Conservation (phyloP, 352 stramenopile genomes). For the Phytophthora litchii region DNA sequence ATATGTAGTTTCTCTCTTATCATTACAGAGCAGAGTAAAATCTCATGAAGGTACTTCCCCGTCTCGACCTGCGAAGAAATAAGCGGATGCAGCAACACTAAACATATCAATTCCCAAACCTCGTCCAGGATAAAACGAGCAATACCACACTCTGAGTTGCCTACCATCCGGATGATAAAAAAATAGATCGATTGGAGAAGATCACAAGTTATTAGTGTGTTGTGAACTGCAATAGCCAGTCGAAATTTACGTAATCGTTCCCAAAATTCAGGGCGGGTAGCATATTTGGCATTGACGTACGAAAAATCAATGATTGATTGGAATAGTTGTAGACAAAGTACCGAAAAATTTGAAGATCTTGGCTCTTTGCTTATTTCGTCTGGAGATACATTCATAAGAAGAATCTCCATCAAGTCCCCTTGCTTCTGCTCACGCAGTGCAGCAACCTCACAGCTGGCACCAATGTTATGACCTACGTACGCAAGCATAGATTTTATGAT, state of each 20-base stretch:
- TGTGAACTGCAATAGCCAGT: not conserved
- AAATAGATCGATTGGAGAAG: slow-evolving; percentile 3
- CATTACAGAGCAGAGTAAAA: not conserved
- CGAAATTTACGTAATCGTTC: not conserved
- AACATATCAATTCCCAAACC: slow-evolving; percentile 11
- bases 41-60: slow-evolving; percentile 2
- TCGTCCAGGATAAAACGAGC: not conserved
- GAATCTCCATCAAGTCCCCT: slow-evolving; percentile 17
- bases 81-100: slow-evolving; percentile 2
- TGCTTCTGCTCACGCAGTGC: slow-evolving; percentile 8
- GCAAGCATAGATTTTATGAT: slow-evolving; percentile 9
- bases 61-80: not conserved
- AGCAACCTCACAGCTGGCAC: slow-evolving; percentile 16
- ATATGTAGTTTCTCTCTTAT: not conserved
- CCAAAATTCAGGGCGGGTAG: not conserved
- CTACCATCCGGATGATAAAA: slow-evolving; percentile 9
- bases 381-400: not conserved
- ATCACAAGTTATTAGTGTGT: slow-evolving; percentile 3
- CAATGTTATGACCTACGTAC: slow-evolving; percentile 16
- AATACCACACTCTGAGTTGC: not conserved
- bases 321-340: slow-evolving; percentile 11
- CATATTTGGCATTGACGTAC: slow-evolving; percentile 13
- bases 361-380: not conserved
- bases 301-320: slow-evolving; percentile 27
- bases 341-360: not conserved